phyloP scores from a whole-genome alignment of 2,329 filamentous ascomycete species.

The Bipolaris cookei region DNA sequence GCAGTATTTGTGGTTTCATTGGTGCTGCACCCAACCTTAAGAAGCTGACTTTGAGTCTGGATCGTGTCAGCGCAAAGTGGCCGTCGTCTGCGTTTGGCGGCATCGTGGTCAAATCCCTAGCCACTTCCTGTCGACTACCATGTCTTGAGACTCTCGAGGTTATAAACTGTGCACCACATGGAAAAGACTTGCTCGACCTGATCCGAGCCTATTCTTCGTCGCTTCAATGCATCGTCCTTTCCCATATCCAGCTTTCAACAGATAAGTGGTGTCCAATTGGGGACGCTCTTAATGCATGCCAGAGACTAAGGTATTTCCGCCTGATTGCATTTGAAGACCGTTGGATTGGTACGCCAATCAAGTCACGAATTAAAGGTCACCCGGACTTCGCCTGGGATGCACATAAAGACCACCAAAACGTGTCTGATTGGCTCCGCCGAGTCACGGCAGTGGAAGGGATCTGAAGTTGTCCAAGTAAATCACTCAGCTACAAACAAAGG shows the following conservation, averaged over 20 bases:
- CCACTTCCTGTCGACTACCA: conserved; percentile 16
- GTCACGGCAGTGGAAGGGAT: not conserved
- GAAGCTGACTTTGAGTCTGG: conserved; percentile 30
- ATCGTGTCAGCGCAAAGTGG: conserved; percentile 8
- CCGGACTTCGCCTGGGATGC: conserved; percentile 13
- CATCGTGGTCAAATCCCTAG: conserved; percentile 26
- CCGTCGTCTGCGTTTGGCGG: conserved; percentile 18
- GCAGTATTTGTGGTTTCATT: conserved; percentile 30
- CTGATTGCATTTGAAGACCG: conserved; percentile 14
- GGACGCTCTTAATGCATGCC: conserved; percentile 12
- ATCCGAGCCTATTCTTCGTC: conserved; percentile 22
- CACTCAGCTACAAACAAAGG: not conserved
- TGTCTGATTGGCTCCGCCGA: not conserved
- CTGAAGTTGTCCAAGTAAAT: not conserved
- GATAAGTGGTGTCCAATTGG: conserved; percentile 27
- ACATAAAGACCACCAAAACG: not conserved
- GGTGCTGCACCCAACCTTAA: conserved; percentile 23
- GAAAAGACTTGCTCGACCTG: conserved; percentile 24
- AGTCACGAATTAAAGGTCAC: conserved; percentile 1
- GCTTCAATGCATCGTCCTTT: conserved; percentile 20
- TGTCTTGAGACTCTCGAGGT: conserved; percentile 24
- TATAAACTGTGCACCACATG: conserved; percentile 23
- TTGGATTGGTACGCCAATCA: not conserved
- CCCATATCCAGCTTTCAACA: conserved; percentile 17
- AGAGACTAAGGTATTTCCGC: conserved; percentile 10